phyloP scores from a whole-genome alignment of 768 basidiomycete genomes.

The Leccinum ochraceum region DNA sequence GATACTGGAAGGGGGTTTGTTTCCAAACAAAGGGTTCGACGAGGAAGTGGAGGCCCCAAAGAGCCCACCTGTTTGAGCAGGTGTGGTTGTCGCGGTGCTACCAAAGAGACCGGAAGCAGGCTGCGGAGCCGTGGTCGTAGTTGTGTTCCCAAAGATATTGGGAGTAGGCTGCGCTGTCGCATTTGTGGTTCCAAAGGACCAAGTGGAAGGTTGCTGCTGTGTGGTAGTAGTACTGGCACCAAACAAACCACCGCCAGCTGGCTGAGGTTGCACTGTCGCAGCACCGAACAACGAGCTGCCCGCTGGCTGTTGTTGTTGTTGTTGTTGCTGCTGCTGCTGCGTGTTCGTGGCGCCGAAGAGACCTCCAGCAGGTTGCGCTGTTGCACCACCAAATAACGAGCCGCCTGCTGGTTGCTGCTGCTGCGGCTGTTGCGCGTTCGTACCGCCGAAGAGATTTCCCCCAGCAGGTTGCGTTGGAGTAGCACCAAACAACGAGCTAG shows the following conservation, averaged over 20 bases:
- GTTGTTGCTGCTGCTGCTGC: conserved; percentile 24
- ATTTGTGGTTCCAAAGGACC: conserved; percentile 29
- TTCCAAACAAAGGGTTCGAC: conserved; percentile 39
- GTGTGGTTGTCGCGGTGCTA: conserved; percentile 18
- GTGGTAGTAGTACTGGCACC: conserved; percentile 13
- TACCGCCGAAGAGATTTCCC: conserved; percentile 19
- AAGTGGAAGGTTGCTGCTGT: conserved; percentile 24
- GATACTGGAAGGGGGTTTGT: conserved; percentile 31
- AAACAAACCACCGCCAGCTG: conserved; percentile 22
- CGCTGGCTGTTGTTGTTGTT: background rate
- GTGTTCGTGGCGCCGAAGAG: conserved; percentile 14
- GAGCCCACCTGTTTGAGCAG: conserved; percentile 21
- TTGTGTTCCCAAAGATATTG: conserved; percentile 23
- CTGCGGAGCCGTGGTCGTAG: conserved; percentile 15
- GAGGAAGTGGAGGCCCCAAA: conserved; percentile 31
- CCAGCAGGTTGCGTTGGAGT: conserved; percentile 20
- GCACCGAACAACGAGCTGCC: conserved; percentile 23
- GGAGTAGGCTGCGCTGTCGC: conserved; percentile 19
- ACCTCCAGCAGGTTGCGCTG: background rate
- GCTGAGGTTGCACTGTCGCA: conserved; percentile 22
- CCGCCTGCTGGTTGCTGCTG: background rate
- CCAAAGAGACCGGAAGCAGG: conserved; percentile 32
- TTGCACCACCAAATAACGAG: background rate
- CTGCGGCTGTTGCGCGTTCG: background rate
- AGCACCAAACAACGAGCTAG: conserved; percentile 21